Evolutionary conservation across 805 yeast species (phyloP).

Genomic region (Kodamaea laetipori): DNA sequence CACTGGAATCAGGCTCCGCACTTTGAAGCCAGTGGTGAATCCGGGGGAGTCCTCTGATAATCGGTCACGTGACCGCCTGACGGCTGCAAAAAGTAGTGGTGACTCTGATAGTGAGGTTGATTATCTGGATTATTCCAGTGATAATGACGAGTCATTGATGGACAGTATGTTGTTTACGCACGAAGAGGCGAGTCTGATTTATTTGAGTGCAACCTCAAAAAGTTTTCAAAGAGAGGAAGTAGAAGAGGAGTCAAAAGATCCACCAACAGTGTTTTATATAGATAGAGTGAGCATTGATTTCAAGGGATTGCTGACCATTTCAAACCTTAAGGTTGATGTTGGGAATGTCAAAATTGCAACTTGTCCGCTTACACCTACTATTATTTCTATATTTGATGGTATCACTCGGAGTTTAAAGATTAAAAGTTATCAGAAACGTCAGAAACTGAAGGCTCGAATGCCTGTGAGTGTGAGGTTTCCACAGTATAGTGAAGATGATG

Average conservation of each 20-base stretch:
- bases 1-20: conserved; percentile 41
- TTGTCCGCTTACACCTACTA: conserved; percentile 44
- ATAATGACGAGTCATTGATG: conserved; percentile 40
- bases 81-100: conserved; percentile 12
- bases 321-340: conserved; percentile 41
- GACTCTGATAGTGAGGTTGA: conserved; percentile 25
- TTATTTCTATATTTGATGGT: conserved; percentile 38
- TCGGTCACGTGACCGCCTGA: not conserved
- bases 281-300: conserved; percentile 46
- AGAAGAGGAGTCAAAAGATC: conserved; percentile 4
- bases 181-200: conserved; percentile 68
- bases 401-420: conserved; percentile 38
- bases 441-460: conserved; percentile 19
- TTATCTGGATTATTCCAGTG: conserved; percentile 28
- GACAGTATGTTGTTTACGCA: conserved; percentile 67
- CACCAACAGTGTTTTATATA: conserved; percentile 30
- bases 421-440: conserved; percentile 28
- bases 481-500: conserved; percentile 23
- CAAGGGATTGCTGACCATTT: conserved; percentile 44
- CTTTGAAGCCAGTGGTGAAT: conserved; percentile 43
- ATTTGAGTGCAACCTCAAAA: conserved; percentile 78
- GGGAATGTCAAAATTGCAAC: conserved; percentile 46
- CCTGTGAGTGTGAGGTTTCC: conserved; percentile 23
- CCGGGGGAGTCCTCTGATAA: conserved; percentile 22
- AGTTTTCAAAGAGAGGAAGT: conserved; percentile 26